A percentile compares a stretch with the other conserved stretches of the same genome.
Evolutionary conservation across 257 asterid species (phyloP).

Genomic region (Fraxinus americana): DNA sequence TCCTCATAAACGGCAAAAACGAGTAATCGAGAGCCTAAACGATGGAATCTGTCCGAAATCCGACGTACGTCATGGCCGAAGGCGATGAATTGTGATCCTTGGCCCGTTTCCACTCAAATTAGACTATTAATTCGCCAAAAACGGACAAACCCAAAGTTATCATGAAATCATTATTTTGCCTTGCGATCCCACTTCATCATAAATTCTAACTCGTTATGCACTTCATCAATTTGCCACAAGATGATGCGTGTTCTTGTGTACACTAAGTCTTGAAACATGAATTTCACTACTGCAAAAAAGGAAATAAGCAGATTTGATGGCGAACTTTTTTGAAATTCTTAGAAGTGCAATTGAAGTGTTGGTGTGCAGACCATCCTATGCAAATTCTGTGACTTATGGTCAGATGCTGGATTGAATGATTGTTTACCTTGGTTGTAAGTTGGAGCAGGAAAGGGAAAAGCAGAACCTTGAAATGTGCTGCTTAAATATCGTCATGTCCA

Average conservation of each 20-base stretch:
- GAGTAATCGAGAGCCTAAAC: too few relatives aligned
- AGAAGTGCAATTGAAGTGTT: not conserved
- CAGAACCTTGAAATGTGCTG: not conserved
- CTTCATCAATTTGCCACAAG: not conserved
- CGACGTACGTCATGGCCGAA: too few relatives aligned
- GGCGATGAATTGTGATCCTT: too few relatives aligned
- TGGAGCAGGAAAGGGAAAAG: not conserved
- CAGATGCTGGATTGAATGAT: not conserved
- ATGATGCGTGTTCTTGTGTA: not conserved
- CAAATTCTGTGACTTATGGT: conserved; percentile 7
- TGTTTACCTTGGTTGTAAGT: not conserved
- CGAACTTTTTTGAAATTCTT: not conserved
- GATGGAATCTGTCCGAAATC: too few relatives aligned
- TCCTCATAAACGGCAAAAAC: too few relatives aligned
- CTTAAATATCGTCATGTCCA: not conserved
- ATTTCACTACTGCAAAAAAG: not conserved
- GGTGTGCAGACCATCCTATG: not conserved
- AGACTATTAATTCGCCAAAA: too few relatives aligned
- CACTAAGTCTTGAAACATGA: not conserved
- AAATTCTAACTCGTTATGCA: too few relatives aligned
- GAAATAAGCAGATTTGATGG: not conserved
- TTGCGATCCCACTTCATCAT: too few relatives aligned
- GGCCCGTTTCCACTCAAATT: too few relatives aligned
- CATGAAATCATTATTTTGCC: too few relatives aligned
- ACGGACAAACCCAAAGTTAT: too few relatives aligned